These are phyloP conservation scores for Xerocomus brunneocitrinus DNA, from an alignment of 768 basidiomycete genomes.

Conservation along the genomic window DNA sequence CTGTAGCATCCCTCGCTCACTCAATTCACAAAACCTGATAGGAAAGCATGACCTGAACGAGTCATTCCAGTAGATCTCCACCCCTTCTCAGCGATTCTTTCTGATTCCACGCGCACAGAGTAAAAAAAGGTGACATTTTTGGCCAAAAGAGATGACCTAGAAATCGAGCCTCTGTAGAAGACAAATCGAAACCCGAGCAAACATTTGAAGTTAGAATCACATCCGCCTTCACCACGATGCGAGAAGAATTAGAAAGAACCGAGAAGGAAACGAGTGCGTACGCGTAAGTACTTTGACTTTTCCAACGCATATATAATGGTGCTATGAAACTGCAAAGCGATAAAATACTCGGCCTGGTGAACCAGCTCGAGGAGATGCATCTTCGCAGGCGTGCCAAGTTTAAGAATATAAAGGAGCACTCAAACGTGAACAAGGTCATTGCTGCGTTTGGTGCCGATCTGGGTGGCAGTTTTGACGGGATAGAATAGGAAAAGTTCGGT, in stretches of 20 bases:
- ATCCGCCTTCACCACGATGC: conserved; percentile 14
- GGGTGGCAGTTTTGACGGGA: conserved; percentile 4
- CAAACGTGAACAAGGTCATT: conserved; percentile 16
- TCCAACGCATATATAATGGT: not conserved
- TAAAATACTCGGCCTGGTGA: conserved; percentile 14
- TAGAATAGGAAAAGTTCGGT: conserved; percentile 21
- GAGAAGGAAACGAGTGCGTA: conserved; percentile 26
- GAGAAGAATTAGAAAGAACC: conserved; percentile 7
- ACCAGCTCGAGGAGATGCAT: conserved; percentile 21
- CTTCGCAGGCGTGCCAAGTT: conserved; percentile 7
- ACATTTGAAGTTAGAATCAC: conserved; percentile 19
- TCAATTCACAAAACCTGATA: conserved; percentile 2
- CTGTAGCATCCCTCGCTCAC: not conserved
- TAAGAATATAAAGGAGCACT: conserved; percentile 6
- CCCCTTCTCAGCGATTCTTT: not conserved
- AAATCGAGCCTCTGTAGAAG: not conserved
- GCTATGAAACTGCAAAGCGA: conserved; percentile 14
- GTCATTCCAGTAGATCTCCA: conserved; percentile 12
- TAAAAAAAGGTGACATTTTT: conserved; percentile 10
- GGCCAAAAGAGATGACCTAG: not conserved
- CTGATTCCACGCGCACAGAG: conserved; percentile 6
- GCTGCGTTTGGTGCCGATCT: not conserved
- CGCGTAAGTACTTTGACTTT: conserved; percentile 18
- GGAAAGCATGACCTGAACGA: conserved; percentile 5
- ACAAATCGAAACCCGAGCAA: conserved; percentile 15